Conservation (phyloP, 208 protist genomes). For the Leishmania lainsoni region DNA sequence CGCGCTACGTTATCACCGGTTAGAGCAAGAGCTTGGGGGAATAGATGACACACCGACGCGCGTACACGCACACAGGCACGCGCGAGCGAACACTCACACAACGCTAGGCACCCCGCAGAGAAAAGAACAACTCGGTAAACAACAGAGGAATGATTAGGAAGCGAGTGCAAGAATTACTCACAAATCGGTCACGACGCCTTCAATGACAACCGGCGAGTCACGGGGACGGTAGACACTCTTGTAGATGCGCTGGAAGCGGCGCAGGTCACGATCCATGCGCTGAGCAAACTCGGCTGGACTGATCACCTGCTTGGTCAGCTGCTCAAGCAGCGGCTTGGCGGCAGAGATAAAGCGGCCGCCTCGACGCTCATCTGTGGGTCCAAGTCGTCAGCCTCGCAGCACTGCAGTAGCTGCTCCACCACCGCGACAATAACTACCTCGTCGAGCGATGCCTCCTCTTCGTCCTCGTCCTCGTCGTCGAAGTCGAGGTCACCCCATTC, state of each 20-base stretch:
- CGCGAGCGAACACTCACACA: not conserved
- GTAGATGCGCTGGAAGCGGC: slow-evolving; percentile 57
- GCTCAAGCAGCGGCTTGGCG: slow-evolving; percentile 48
- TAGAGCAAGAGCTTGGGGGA: not conserved
- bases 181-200: slow-evolving; percentile 78
- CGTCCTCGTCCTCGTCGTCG: slow-evolving; percentile 57
- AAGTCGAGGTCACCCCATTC: slow-evolving; percentile 30
- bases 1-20: not conserved
- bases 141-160: not conserved
- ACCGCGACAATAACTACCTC: slow-evolving; percentile 63
- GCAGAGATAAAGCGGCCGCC: slow-evolving; percentile 37
- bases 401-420: slow-evolving; percentile 70
- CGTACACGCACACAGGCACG: not conserved
- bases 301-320: slow-evolving; percentile 30
- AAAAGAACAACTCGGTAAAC: not conserved
- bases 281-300: slow-evolving; percentile 46
- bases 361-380: slow-evolving; percentile 47
- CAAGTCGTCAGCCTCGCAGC: slow-evolving; percentile 70
- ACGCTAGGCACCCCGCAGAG: not conserved
- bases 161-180: slow-evolving; percentile 8
- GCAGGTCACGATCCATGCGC: slow-evolving; percentile 46
- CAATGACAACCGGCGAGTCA: slow-evolving; percentile 73
- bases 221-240: slow-evolving; percentile 55
- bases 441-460: slow-evolving; percentile 72
- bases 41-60: not conserved